Evolutionary conservation across 202 grass and related monocot species (phyloP).

Genomic region (Dendrocalamus latiflorus): DNA sequence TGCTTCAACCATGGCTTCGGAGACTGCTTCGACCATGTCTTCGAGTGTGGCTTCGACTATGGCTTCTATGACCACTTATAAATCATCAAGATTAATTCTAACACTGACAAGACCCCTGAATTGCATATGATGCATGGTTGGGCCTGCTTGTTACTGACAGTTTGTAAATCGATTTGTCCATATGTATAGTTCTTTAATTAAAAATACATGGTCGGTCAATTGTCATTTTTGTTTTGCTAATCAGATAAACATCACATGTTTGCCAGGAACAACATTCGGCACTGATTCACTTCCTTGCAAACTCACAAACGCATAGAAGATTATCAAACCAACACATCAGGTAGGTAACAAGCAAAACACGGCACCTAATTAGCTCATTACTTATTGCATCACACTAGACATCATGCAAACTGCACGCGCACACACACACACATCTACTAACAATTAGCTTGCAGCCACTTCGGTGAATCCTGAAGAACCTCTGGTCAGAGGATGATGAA

Average conservation of each 20-base stretch:
- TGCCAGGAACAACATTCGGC: neutral
- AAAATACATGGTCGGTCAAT: neutral
- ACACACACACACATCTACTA: neutral
- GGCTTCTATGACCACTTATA: no score
- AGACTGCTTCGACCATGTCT: no score
- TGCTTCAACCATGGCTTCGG: no score
- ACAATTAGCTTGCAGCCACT: slow-evolving; percentile 40
- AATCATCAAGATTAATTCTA: no score
- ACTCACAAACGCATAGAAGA: neutral
- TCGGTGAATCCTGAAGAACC: neutral
- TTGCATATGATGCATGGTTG: neutral
- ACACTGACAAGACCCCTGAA: neutral
- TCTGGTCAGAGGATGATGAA: neutral
- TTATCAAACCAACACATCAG: neutral
- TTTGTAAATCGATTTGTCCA: neutral
- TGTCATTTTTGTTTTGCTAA: neutral
- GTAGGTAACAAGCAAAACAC: neutral
- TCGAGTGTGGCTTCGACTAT: no score
- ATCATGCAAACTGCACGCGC: neutral
- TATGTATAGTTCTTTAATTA: neutral
- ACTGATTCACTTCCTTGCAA: neutral
- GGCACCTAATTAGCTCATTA: neutral
- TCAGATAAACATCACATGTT: neutral
- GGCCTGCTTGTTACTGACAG: neutral
- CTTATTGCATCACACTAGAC: slow-evolving; percentile 13